A percentile compares a stretch with the other conserved stretches of the same genome.
These are phyloP conservation scores for Cicer cuneatum DNA, from an alignment of 306 rosid genomes.

Conservation along the genomic window DNA sequence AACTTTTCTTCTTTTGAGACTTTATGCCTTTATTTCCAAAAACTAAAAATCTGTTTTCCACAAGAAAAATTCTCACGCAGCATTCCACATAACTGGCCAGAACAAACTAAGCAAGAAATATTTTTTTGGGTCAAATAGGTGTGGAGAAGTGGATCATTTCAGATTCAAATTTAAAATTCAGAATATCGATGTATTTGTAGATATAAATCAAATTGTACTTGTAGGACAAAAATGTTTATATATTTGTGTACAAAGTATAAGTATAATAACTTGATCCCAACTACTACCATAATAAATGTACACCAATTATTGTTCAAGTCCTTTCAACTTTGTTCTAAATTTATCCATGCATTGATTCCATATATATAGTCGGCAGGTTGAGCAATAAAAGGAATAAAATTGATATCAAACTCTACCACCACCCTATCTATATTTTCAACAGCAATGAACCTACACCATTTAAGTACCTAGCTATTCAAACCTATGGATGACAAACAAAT, in stretches of 20 bases:
- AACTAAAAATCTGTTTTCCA: no score
- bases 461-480: neutral
- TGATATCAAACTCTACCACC: neutral
- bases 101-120: slow-evolving; percentile 28
- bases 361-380: slow-evolving; percentile 13
- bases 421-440: neutral
- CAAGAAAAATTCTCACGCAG: neutral
- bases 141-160: no score
- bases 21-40: no score
- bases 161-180: no score
- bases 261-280: neutral
- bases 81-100: slow-evolving; percentile 19
- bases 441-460: slow-evolving; percentile 20
- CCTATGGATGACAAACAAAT: neutral
- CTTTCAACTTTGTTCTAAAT: slow-evolving; percentile 16
- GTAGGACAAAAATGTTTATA: no score
- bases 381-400: slow-evolving; percentile 18
- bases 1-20: no score
- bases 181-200: neutral
- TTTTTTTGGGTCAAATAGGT: no score
- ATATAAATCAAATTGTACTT: neutral
- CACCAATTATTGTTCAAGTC: neutral
- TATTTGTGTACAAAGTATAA: no score
- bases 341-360: neutral
- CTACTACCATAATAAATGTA: slow-evolving; percentile 24